Percentiles rank a stretch among this genome's conserved stretches.
These are phyloP conservation scores for Penicillium simplicissimum DNA, from an alignment of 495 filamentous ascomycete species.

Conservation along the genomic window DNA sequence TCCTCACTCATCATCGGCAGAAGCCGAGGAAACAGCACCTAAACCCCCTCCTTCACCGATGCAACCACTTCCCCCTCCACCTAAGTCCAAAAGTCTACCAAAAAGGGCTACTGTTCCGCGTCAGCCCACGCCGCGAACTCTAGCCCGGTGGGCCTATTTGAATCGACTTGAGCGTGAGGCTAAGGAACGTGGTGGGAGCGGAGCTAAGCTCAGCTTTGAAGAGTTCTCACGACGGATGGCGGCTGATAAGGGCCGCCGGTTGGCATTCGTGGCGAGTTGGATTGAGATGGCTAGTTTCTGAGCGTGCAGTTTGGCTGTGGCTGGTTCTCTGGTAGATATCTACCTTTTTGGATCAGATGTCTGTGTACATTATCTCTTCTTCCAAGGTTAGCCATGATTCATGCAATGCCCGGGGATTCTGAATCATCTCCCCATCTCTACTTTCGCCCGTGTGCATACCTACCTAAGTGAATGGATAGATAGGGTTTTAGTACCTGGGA, in stretches of 20 bases:
- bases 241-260: conserved; percentile 56
- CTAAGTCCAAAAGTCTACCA: conserved; percentile 19
- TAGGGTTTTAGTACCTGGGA: too few relatives aligned
- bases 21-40: conserved; percentile 42
- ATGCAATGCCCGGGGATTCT: not conserved
- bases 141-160: conserved; percentile 54
- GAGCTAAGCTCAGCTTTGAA: conserved; percentile 66
- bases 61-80: conserved; percentile 36
- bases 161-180: conserved; percentile 66
- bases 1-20: conserved; percentile 34
- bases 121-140: conserved; percentile 41
- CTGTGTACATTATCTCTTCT: conserved; percentile 23
- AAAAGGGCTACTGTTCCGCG: conserved; percentile 17
- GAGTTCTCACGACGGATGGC: conserved; percentile 76
- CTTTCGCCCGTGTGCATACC: too few relatives aligned
- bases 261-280: conserved; percentile 82
- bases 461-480: too few relatives aligned
- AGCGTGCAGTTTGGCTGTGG: not conserved
- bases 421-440: too few relatives aligned
- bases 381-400: not conserved
- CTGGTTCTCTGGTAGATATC: not conserved
- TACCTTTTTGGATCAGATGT: not conserved
- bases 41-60: conserved; percentile 41
- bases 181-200: conserved; percentile 68
- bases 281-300: conserved; percentile 75